A percentile compares a stretch with the other conserved stretches of the same genome.
Conservation (phyloP, 2,329 filamentous ascomycete species). For the Trichoderma sp. region DNA sequence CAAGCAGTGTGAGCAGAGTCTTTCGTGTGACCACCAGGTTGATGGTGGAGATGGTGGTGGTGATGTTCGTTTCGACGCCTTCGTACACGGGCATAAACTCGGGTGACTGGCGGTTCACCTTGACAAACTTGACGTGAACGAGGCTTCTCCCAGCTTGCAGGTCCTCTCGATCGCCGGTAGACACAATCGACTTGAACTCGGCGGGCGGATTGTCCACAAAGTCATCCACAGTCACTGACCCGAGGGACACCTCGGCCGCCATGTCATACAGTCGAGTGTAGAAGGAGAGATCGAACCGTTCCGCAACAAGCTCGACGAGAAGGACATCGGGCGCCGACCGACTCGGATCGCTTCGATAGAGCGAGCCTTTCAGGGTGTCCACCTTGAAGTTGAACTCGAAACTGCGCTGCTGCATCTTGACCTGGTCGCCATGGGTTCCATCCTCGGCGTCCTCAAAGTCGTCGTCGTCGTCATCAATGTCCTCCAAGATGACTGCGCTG, state of each 20-base stretch:
- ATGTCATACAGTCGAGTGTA: slow-evolving; percentile 90
- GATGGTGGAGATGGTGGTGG: slow-evolving; percentile 90
- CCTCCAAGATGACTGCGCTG: slow-evolving; percentile 77
- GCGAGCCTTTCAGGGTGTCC: slow-evolving; percentile 87
- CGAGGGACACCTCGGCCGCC: slow-evolving; percentile 85
- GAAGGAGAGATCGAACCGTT: slow-evolving; percentile 84
- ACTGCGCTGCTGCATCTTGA: slow-evolving; percentile 81
- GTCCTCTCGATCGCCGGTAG: slow-evolving; percentile 73
- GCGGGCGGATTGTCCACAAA: slow-evolving; percentile 86
- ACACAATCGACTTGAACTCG: slow-evolving; percentile 98
- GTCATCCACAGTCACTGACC: slow-evolving; percentile 86
- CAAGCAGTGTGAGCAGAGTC: slow-evolving; percentile 86
- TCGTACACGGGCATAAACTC: slow-evolving; percentile 93
- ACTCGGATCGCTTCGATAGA: slow-evolving; percentile 84
- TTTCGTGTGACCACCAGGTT: slow-evolving; percentile 92
- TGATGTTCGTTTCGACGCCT: slow-evolving; percentile 89
- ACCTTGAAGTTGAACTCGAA: slow-evolving; percentile 98
- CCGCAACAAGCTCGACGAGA: slow-evolving; percentile 86
- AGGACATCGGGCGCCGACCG: slow-evolving; percentile 75
- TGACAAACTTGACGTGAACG: slow-evolving; percentile 84
- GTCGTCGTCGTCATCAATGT: slow-evolving; percentile 68
- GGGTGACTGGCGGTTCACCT: slow-evolving; percentile 86
- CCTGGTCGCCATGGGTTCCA: slow-evolving; percentile 55
- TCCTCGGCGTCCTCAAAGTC: slow-evolving; percentile 69
- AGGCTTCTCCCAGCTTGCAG: slow-evolving; percentile 77